Percentiles rank a stretch among this genome's conserved stretches.
These are phyloP conservation scores for Elsinoe ampelina DNA, from an alignment of 2,329 filamentous ascomycete species.

Conservation along the genomic window DNA sequence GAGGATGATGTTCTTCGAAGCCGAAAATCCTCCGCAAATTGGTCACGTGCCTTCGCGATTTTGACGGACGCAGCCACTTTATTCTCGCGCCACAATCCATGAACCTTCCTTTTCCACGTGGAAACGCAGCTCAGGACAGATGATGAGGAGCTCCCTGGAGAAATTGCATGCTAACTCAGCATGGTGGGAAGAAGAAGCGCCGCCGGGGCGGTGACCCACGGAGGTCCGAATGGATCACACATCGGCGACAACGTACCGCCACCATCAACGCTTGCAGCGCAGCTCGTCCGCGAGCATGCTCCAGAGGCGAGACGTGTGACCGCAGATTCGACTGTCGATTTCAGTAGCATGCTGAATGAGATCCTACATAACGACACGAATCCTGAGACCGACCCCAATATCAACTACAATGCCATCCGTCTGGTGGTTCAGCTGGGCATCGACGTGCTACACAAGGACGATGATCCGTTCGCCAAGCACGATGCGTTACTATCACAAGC, in stretches of 20 bases:
- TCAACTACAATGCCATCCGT: constrained; percentile 79
- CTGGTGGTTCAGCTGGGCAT: constrained; percentile 74
- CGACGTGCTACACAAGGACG: constrained; percentile 51
- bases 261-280: constrained; percentile 77
- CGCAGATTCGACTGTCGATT: constrained; percentile 43
- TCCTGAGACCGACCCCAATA: constrained; percentile 56
- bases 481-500: constrained; percentile 51
- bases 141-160: background rate
- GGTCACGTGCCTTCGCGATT: constrained; percentile 16
- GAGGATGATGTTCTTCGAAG: background rate
- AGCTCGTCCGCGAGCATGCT: constrained; percentile 71
- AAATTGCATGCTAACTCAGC: background rate
- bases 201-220: constrained; percentile 23
- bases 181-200: constrained; percentile 17
- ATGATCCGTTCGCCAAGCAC: constrained; percentile 57
- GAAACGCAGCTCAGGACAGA: background rate
- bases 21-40: background rate
- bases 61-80: background rate
- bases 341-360: constrained; percentile 64
- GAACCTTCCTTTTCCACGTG: too few relatives aligned
- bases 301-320: constrained; percentile 31
- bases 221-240: constrained; percentile 10
- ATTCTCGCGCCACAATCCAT: too few relatives aligned
- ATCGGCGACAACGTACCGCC: constrained; percentile 29
- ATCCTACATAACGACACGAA: constrained; percentile 41